Percentiles rank a stretch among this genome's conserved stretches.
Conservation (phyloP, 805 yeast genomes). For the Cyberlindnera galapagoensis region DNA sequence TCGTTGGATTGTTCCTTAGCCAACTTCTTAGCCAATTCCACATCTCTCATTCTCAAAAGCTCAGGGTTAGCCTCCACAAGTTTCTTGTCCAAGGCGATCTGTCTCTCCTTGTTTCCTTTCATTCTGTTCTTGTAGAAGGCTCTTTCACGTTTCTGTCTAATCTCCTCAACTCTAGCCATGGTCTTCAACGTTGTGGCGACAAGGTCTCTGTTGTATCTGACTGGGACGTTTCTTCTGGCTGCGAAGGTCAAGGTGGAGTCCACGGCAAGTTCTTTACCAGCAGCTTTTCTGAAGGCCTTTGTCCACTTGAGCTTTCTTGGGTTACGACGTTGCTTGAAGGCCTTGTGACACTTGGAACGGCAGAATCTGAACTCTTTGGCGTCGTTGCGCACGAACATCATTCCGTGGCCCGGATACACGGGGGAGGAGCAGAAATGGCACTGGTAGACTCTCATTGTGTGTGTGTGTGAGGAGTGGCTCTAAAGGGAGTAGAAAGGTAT, state of each 20-base stretch:
- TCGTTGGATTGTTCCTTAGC: conserved; percentile 64
- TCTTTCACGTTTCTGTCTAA: conserved; percentile 92
- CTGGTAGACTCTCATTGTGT: conserved; percentile 73
- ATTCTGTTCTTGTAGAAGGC: conserved; percentile 99
- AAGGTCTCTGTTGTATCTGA: conserved; percentile 92
- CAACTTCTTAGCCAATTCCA: conserved; percentile 71
- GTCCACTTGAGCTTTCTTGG: conserved; percentile 99
- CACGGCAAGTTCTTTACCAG: conserved; percentile 97
- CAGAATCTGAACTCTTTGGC: conserved; percentile 97
- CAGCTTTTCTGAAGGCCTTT: conserved; percentile 97
- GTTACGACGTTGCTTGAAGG: conserved; percentile 96
- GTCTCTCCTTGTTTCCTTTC: conserved; percentile 92
- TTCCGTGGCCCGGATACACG: conserved; percentile 90
- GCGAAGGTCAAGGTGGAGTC: conserved; percentile 95
- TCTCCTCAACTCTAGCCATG: conserved; percentile 93
- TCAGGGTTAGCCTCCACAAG: conserved; percentile 87
- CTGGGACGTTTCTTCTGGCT: conserved; percentile 96
- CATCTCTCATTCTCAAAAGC: conserved; percentile 86
- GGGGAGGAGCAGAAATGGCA: conserved; percentile 99
- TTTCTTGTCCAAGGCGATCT: conserved; percentile 79
- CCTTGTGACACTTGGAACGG: conserved; percentile 95
- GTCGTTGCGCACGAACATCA: conserved; percentile 96
- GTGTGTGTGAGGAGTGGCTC: too few relatives aligned
- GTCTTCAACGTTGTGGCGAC: conserved; percentile 92
- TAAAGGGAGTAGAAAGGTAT: background rate